Evolutionary conservation across 345 rosid genomes (phyloP), one percentile per base, ranked within the genome.

Genomic region (Pistacia atlantica): DNA sequence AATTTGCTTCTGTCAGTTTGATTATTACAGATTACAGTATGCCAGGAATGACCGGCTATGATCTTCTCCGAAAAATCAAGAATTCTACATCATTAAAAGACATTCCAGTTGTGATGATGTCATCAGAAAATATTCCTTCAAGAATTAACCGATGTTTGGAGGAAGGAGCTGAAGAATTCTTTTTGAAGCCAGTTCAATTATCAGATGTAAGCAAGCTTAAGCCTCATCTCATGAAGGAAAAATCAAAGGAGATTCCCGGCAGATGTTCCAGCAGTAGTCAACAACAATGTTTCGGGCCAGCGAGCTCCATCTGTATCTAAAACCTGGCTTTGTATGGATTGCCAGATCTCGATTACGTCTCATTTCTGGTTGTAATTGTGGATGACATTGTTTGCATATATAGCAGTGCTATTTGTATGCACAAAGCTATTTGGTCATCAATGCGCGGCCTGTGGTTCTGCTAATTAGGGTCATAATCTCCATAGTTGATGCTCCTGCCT

Each of bases 21-120:
- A 93, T 96, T 66, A 92, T 96, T 35, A 96, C 98, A 59, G 99
- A 96, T 83, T 96, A 96, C 56, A 92, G 94, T 67, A 96, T 93
- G 99, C 99, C 99, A 18, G 99, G 94, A 13, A 93, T 95, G 97
- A 91, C 97, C 8, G 99, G 99, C 76, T 92, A 92, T 76, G 98
- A 96, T 88, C 95, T 96, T 11, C 89, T 96, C 11, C 90, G 87
- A 82, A 93, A 79, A 78, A 85, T 96, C 49, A 96, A 93, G 93
- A 91, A 81, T 81, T 95, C 97, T 68, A 85, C 83, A 8, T 84
- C 87, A 45, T 87, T 86, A 64, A 95, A 84, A 79, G 89, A 93
- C 80, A 84, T 92, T 4, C 98, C 98, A 35, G 98, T 94, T 17
- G 97, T 94, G 17, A 90, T 95, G 22, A 92, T 95, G 98, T 95